These are phyloP conservation scores for Colletotrichum costaricense DNA, from an alignment of 2,329 filamentous ascomycete species.

Conservation along the genomic window DNA sequence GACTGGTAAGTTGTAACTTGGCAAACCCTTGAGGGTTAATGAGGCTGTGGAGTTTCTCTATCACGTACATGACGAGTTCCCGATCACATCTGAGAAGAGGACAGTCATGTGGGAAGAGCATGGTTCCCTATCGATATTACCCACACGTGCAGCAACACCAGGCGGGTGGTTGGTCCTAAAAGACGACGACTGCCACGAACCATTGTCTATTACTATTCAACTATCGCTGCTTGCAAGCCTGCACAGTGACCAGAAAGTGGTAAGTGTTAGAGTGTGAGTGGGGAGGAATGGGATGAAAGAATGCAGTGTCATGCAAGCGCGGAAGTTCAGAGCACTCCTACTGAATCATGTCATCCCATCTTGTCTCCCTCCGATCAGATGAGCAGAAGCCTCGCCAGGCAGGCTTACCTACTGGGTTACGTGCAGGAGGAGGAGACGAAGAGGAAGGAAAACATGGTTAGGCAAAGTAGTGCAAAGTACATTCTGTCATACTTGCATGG, in stretches of 20 bases:
- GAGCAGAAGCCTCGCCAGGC: not conserved
- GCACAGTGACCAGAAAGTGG: no score
- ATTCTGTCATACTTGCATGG: not conserved
- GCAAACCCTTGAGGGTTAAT: not conserved
- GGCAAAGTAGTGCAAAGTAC: not conserved
- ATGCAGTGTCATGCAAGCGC: constrained; percentile 23
- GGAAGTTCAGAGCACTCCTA: not conserved
- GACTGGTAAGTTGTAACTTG: not conserved
- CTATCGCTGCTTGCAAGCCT: not conserved
- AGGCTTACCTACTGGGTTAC: not conserved
- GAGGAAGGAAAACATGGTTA: not conserved
- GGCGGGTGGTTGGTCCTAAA: constrained; percentile 5
- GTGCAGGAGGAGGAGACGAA: no score
- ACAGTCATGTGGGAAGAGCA: not conserved
- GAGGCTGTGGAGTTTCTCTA: not conserved
- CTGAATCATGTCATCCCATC: constrained; percentile 18
- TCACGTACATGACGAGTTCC: not conserved
- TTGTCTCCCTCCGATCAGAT: not conserved
- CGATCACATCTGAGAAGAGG: constrained; percentile 19
- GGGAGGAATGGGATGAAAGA: not conserved
- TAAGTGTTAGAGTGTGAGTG: not conserved
- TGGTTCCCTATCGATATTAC: constrained; percentile 11
- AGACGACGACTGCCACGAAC: not conserved
- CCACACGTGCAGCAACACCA: constrained; percentile 29
- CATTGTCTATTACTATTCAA: not conserved